Conservation (phyloP, 192 early-diverging fungal genomes). For the Coemansia sp. region DNA sequence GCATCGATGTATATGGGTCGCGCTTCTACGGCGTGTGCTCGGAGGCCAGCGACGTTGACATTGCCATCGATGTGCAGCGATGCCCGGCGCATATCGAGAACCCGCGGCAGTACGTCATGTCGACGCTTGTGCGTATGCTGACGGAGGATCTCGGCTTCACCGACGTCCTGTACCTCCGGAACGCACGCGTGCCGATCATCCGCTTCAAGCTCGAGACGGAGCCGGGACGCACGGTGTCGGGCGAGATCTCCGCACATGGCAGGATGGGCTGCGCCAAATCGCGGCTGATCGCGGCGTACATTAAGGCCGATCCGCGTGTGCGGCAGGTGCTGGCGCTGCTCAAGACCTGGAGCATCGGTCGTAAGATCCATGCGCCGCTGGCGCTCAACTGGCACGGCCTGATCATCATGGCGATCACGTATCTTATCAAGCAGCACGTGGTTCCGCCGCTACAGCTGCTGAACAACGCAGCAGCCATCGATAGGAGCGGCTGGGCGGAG, state of each 20-base stretch:
- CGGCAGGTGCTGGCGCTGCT: conserved; percentile 24
- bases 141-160: neutral
- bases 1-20: conserved; percentile 19
- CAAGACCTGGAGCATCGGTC: conserved; percentile 28
- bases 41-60: conserved; percentile 30
- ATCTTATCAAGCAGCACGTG: conserved; percentile 30
- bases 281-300: conserved; percentile 19
- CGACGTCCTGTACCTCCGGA: conserved; percentile 11
- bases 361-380: conserved; percentile 14
- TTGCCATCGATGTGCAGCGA: conserved; percentile 1
- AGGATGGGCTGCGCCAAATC: conserved; percentile 25
- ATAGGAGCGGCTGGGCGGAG: conserved; percentile 6
- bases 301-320: conserved; percentile 28
- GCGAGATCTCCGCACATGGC: conserved; percentile 39
- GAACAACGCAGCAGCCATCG: neutral
- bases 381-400: conserved; percentile 41
- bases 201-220: conserved; percentile 14
- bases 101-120: neutral
- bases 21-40: conserved; percentile 26
- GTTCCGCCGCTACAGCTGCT: conserved; percentile 46
- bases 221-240: conserved; percentile 7
- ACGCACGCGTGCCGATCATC: conserved; percentile 38
- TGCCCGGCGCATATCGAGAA: neutral
- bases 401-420: conserved; percentile 46
- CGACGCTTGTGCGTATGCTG: neutral